Evolutionary conservation across 179 eudicot genomes (phyloP).

Genomic region (Silene vulgaris): DNA sequence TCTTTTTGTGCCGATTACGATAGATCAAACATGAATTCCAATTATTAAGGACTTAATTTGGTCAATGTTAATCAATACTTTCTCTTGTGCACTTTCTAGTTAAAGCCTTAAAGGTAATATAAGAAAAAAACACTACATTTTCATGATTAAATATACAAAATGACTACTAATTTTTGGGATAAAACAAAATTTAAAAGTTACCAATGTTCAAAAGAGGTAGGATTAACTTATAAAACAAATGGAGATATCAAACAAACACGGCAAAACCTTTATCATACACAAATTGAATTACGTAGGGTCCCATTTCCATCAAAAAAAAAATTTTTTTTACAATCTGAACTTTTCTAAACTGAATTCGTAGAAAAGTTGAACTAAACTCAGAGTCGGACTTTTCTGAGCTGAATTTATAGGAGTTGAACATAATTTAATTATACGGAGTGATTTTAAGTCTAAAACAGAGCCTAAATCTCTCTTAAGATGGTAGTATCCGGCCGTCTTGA

Average conservation of each 20-base stretch:
- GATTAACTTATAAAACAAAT: not conserved
- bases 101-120: not conserved
- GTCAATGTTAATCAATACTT: not conserved
- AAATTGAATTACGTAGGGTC: slow-evolving; percentile 29
- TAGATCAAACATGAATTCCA: not conserved
- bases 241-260: slow-evolving; percentile 16
- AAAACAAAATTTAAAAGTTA: not conserved
- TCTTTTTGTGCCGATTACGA: not conserved
- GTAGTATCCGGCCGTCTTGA: no score
- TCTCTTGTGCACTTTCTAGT: not conserved
- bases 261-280: slow-evolving; percentile 22
- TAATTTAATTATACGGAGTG: no score
- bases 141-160: not conserved
- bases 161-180: not conserved
- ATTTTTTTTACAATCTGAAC: no score
- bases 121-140: not conserved
- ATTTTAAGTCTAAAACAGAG: no score
- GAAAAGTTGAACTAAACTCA: no score
- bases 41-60: not conserved
- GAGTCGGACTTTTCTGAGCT: no score
- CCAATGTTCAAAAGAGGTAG: not conserved
- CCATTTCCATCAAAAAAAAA: slow-evolving; percentile 20
- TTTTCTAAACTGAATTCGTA: no score
- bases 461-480: no score
- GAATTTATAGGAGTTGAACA: no score